Base-by-base conservation (phyloP, 129 eudicot species). In the Pittosporum tobira region DNA sequence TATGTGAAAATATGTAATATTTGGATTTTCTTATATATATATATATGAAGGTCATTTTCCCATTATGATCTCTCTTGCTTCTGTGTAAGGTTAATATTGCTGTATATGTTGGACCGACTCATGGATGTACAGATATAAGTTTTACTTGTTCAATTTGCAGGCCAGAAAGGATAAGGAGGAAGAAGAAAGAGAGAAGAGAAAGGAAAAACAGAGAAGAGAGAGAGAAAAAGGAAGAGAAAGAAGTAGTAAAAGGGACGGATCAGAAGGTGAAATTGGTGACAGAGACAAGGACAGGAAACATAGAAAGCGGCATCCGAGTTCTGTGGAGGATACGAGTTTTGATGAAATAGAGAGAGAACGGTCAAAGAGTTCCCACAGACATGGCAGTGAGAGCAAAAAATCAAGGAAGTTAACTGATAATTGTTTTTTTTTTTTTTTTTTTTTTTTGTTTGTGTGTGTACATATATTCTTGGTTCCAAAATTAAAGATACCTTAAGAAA, bases 201-300 rank as follows among this genome's bases (percentile, higher is more conserved):
- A 61, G 64, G 84, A 76, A 27, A 82, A 75, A 63, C 74, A 81
- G n/a, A 77, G 84, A 65, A 70, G 76, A 55, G 85, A 77, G 44
- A 70, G 77, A 63, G 67, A 75, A 61, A 70, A 74, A 49, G 75
- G 68, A n/a, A 85, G 62, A 58, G 94, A 86, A 18, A 74, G 84
- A 61, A 68, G 55, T 46, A 68, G 55, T 46, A 74, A 52, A 66
- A 85, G 57, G 38, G 94, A 79, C 25, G 88, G 69, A 19, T 38
- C 72, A 40, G 89, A 88, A 48, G 67, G 76, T 65, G 87, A 76
- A 16, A 53, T 65, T 30, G 77, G 51, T 37, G 80, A 71, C 28
- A 59, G 82, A 76, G 93, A 83, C 27, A 79, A 75, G 72, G 80
- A 73, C 22, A 83, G 57, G 70, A 83, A 69, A 53, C 79, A 80